Evolutionary conservation across 805 yeast species (phyloP), one percentile per base, ranked within the genome.

Genomic region (Hanseniaspora occidentalis): DNA sequence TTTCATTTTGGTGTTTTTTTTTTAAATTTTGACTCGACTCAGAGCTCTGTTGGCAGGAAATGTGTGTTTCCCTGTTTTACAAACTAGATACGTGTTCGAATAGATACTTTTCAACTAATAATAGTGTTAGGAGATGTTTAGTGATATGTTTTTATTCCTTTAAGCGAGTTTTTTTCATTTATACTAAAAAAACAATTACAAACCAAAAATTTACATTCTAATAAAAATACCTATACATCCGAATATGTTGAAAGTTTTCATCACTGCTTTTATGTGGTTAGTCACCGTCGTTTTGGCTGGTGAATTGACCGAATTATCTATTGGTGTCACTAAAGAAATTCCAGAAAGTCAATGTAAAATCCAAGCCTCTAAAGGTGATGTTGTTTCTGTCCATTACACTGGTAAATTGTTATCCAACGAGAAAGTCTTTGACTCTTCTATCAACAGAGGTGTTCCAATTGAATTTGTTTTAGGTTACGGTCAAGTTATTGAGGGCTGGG

Each of bases 401-500:
- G 96, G 96, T 9, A 62, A 57, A 26, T 66, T 86, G 38, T 65
- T 65, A 43, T 55, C 54, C 10, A 77, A 77, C 53, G 92, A 86
- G 3, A 65, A 73, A 5, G 75, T 69, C 4, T 88, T 86, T 54
- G 96, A 86, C 60, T 72, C 84, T 8, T 82, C 94, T 1, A 61
- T 68, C 42, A 54, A 57, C 18, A 71, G 94, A 53, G 76, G 74
- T 11, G 50, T 58, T 35, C 96, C 96, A 36, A 66, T 86, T 45
- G 57, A 68, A 33, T 86, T 86, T 60, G 61, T 61, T n/a, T 62
- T 88, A 40, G 96, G 96, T 33, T 58, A 61, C 20, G 88, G 94
- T 4, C 79, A 73, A 51, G 96, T 86, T 24, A 86, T 86, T 54
- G 54, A 68, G 45, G 96, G 96, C 44, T 86, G 96, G 96, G 96